Conservation (phyloP, 805 yeast species). For the Wickerhamomyces rabaulensis region DNA sequence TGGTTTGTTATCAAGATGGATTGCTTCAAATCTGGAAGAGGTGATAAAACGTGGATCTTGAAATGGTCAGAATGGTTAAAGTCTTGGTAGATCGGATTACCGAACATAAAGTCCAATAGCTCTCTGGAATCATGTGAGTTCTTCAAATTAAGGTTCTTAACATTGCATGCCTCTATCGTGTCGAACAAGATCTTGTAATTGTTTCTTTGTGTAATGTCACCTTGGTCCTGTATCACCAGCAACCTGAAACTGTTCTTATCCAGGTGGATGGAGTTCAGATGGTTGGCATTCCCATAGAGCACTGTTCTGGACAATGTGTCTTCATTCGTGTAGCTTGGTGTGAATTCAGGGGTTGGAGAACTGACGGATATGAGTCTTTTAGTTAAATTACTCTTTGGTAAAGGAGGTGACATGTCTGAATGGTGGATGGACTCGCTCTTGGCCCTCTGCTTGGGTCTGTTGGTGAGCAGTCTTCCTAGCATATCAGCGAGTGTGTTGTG, state of each 20-base stretch:
- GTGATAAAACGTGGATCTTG: constrained; percentile 25
- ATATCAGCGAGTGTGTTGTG: not conserved
- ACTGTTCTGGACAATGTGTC: constrained; percentile 23
- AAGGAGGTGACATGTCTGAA: not conserved
- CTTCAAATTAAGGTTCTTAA: not conserved
- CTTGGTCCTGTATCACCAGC: constrained; percentile 32
- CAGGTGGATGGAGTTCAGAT: constrained; percentile 3
- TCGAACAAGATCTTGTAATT: constrained; percentile 31
- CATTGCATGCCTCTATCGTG: constrained; percentile 11
- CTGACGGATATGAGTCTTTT: not conserved
- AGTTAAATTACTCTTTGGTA: constrained; percentile 1
- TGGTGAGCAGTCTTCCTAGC: constrained; percentile 2
- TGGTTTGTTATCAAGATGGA: constrained; percentile 29
- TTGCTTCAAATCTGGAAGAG: constrained; percentile 22
- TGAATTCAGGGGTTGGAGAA: constrained; percentile 1
- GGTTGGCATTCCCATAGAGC: constrained; percentile 21
- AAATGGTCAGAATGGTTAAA: constrained; percentile 19
- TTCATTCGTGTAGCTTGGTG: constrained; percentile 12
- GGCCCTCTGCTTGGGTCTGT: not conserved
- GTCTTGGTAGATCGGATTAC: constrained; percentile 31
- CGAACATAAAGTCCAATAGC: constrained; percentile 34
- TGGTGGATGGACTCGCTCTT: not conserved
- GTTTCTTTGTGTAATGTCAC: constrained; percentile 30
- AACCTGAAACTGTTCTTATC: constrained; percentile 25
- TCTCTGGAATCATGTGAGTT: constrained; percentile 11